Percentiles rank a stretch among this genome's conserved stretches.
Conservation (phyloP, 1,284 basidiomycete species). For the Boletus albobrunnescens region DNA sequence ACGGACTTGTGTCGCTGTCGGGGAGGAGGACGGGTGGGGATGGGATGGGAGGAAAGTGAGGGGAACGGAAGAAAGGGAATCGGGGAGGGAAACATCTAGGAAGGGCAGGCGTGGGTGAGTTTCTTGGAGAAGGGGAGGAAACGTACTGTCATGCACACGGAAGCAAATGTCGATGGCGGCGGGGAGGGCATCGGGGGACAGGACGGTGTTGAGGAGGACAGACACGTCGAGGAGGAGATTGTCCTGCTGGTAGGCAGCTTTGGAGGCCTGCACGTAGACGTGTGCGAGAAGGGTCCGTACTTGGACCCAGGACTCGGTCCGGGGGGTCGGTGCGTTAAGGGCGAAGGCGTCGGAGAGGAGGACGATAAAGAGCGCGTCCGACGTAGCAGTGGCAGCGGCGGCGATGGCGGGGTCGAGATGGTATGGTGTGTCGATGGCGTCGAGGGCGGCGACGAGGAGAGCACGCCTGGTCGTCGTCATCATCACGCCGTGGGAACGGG, state of each 20-base stretch:
- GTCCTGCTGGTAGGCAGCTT: slow-evolving; percentile 59
- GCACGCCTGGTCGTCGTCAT: slow-evolving; percentile 18
- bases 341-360: slow-evolving; percentile 58
- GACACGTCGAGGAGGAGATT: slow-evolving; percentile 68
- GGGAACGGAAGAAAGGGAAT: slow-evolving; percentile 22
- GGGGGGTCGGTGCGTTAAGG: slow-evolving; percentile 39
- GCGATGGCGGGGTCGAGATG: slow-evolving; percentile 52
- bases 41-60: slow-evolving; percentile 35
- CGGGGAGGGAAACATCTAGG: slow-evolving; percentile 23
- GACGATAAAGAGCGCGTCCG: slow-evolving; percentile 53
- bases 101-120: background rate
- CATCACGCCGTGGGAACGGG: slow-evolving; percentile 11
- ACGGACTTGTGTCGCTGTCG: background rate
- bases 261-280: slow-evolving; percentile 71
- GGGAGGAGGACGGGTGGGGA: background rate
- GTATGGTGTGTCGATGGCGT: slow-evolving; percentile 46
- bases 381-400: slow-evolving; percentile 44
- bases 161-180: slow-evolving; percentile 45
- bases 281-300: slow-evolving; percentile 68
- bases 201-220: slow-evolving; percentile 55
- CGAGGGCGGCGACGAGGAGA: slow-evolving; percentile 52
- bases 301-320: slow-evolving; percentile 50
- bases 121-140: background rate
- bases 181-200: slow-evolving; percentile 39
- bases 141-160: slow-evolving; percentile 48